A percentile compares a stretch with the other conserved stretches of the same genome.
Evolutionary conservation across 2,329 filamentous ascomycete genomes (phyloP).

Genomic region (Sarocladium oryzae): DNA sequence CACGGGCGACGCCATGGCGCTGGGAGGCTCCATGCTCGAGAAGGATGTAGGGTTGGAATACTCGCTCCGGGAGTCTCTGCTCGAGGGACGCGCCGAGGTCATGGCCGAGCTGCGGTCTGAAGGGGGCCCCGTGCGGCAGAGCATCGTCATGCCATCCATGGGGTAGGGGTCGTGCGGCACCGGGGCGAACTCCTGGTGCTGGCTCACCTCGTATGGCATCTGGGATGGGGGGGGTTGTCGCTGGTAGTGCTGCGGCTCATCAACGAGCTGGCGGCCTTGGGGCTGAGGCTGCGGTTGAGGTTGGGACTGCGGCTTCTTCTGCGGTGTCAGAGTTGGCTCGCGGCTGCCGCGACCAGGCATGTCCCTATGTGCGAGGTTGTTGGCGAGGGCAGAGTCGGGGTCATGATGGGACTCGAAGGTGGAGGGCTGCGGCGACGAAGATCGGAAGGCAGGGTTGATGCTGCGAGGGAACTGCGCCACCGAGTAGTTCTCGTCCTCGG

Average conservation of each 20-base stretch:
- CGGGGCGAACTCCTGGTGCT: conserved; percentile 39
- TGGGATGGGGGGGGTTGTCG: conserved; percentile 16
- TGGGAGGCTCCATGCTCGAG: conserved; percentile 75
- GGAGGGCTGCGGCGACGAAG: conserved; percentile 93
- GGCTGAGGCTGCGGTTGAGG: conserved; percentile 9
- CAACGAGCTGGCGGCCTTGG: conserved; percentile 8
- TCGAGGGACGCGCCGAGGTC: conserved; percentile 66
- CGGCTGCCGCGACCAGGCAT: conserved; percentile 36
- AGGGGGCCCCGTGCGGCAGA: conserved; percentile 68
- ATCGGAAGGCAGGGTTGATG: conserved; percentile 92
- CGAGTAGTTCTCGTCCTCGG: conserved; percentile 84
- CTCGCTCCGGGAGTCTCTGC: conserved; percentile 84
- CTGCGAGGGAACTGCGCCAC: conserved; percentile 93
- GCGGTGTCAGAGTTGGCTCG: conserved; percentile 37
- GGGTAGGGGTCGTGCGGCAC: conserved; percentile 93
- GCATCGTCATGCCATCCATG: conserved; percentile 94
- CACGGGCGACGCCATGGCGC: conserved; percentile 64
- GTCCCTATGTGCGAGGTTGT: conserved; percentile 58
- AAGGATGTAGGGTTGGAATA: conserved; percentile 84
- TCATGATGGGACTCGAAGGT: conserved; percentile 90
- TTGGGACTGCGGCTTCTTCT: conserved; percentile 14
- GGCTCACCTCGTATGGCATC: conserved; percentile 38
- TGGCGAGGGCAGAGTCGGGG: conserved; percentile 65
- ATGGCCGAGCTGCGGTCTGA: conserved; percentile 46
- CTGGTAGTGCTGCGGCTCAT: conserved; percentile 17